Percentiles rank a stretch among this genome's conserved stretches.
Conservation (phyloP, 257 asterid genomes). For the Salvia splendens region DNA sequence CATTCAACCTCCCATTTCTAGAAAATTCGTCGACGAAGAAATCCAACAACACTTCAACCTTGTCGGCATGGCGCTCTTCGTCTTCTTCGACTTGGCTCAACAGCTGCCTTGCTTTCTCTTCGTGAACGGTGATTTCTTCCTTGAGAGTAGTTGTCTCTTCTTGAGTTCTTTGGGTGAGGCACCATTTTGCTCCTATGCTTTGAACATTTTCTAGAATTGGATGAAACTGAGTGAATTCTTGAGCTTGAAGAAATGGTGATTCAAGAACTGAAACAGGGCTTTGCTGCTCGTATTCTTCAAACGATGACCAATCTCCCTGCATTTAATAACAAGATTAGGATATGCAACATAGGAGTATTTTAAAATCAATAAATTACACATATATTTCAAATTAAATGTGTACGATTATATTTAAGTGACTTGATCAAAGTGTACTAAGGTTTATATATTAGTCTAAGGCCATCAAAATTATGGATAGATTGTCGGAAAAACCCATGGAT, state of each 20-base stretch:
- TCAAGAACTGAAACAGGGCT: constrained; percentile 82
- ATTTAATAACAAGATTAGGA: neutral
- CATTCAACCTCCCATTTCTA: constrained; percentile 21
- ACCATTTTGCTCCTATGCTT: constrained; percentile 32
- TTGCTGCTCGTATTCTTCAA: constrained; percentile 61
- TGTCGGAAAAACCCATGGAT: too few species aligned
- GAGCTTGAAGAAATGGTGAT: constrained; percentile 58
- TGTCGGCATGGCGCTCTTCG: neutral
- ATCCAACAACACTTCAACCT: constrained; percentile 44
- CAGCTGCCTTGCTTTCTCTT: constrained; percentile 46
- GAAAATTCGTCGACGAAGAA: constrained; percentile 50
- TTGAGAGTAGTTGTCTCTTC: too few species aligned
- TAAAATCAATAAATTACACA: too few species aligned
- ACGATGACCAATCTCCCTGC: constrained; percentile 43
- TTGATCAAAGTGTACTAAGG: too few species aligned
- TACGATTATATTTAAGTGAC: too few species aligned
- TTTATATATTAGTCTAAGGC: too few species aligned
- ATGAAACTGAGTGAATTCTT: constrained; percentile 41
- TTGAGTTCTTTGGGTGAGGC: too few species aligned
- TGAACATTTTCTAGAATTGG: constrained; percentile 30
- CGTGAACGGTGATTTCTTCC: neutral
- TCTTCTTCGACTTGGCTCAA: constrained; percentile 17
- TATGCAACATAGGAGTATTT: too few species aligned
- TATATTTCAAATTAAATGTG: too few species aligned
- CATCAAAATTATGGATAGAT: too few species aligned